Conservation (phyloP, 495 filamentous ascomycete genomes). For the Astrocystis sublimbata region DNA sequence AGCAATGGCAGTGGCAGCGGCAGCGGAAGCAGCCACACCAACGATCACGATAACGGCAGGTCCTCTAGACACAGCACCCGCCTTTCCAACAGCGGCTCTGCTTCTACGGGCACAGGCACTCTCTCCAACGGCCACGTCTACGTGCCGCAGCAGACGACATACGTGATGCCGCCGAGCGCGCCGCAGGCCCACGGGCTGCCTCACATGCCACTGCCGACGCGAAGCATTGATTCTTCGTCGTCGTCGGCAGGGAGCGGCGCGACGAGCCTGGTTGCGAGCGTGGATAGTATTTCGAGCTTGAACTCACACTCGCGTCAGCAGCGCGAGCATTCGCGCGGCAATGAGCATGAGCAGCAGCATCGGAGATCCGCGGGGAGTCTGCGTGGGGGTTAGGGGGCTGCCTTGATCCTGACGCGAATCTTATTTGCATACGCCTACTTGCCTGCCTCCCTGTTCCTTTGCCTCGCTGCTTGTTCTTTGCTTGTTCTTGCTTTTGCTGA, state of each 20-base stretch:
- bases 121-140: conserved; percentile 35
- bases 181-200: conserved; percentile 23
- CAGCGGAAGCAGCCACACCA: too few species aligned
- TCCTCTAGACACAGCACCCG: too few species aligned
- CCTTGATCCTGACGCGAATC: background rate
- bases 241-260: background rate
- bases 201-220: background rate
- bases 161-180: background rate
- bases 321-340: conserved; percentile 23
- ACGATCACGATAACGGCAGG: too few species aligned
- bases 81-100: too few species aligned
- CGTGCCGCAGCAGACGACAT: conserved; percentile 21
- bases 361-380: conserved; percentile 36
- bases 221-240: background rate
- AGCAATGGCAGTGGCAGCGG: background rate
- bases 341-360: too few species aligned
- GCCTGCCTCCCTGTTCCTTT: too few species aligned
- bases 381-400: conserved; percentile 28
- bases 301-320: conserved; percentile 29
- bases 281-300: conserved; percentile 16
- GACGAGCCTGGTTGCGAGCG: conserved; percentile 6
- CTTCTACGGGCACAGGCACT: too few species aligned
- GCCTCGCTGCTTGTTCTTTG: too few species aligned
- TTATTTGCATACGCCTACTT: too few species aligned
- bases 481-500: too few species aligned